These are phyloP conservation scores for Cyphellophora attinorum DNA, from an alignment of 2,329 filamentous ascomycete genomes.

Conservation along the genomic window DNA sequence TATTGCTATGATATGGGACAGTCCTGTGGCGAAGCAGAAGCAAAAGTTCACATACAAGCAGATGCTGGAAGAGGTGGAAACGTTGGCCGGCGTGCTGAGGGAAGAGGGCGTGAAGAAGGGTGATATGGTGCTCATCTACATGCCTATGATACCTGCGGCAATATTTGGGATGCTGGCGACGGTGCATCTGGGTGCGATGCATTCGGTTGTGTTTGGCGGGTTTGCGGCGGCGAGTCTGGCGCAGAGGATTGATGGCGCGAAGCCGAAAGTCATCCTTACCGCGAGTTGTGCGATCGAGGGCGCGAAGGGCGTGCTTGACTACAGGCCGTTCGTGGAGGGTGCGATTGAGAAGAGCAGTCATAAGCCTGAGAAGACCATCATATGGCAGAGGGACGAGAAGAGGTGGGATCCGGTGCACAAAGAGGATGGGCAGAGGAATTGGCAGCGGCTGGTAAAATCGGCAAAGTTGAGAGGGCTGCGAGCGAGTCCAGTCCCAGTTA, in stretches of 20 bases:
- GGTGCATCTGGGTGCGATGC: slow-evolving; percentile 72
- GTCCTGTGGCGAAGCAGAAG: slow-evolving; percentile 67
- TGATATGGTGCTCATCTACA: slow-evolving; percentile 85
- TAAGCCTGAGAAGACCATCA: slow-evolving; percentile 63
- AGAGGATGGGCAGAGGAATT: slow-evolving; percentile 62
- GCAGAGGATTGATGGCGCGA: slow-evolving; percentile 77
- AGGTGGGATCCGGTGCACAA: slow-evolving; percentile 63
- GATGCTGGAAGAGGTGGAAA: slow-evolving; percentile 70
- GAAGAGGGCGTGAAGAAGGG: slow-evolving; percentile 75
- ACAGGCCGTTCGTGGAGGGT: slow-evolving; percentile 65
- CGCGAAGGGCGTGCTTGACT: slow-evolving; percentile 66
- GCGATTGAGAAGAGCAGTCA: slow-evolving; percentile 58
- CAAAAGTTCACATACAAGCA: slow-evolving; percentile 64
- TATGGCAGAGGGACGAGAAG: slow-evolving; percentile 76
- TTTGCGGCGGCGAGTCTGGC: slow-evolving; percentile 75
- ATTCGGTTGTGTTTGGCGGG: slow-evolving; percentile 87
- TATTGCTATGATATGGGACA: slow-evolving; percentile 78
- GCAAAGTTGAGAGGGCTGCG: slow-evolving; percentile 57
- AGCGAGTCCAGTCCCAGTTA: slow-evolving; percentile 67
- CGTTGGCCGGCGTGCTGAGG: slow-evolving; percentile 68
- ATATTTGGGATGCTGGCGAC: slow-evolving; percentile 79
- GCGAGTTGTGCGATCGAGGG: slow-evolving; percentile 91
- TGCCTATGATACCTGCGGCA: slow-evolving; percentile 92
- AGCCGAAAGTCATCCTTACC: slow-evolving; percentile 68
- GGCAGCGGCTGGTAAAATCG: slow-evolving; percentile 67